Evolutionary conservation across 441 rosid species (phyloP).

Genomic region (Pelargonium citronellum): DNA sequence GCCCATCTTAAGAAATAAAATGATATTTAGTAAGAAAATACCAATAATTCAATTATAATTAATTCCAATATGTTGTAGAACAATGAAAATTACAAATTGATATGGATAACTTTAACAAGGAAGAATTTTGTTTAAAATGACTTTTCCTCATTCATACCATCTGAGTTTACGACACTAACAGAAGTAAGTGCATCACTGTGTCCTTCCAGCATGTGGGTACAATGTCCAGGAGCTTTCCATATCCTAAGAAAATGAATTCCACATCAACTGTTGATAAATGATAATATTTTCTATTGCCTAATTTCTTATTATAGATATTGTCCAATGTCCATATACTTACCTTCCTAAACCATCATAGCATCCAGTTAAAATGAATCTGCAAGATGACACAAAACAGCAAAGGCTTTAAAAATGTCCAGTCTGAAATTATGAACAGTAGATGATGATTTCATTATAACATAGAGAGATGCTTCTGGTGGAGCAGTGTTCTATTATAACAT

Average conservation of each 20-base stretch:
- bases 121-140: background rate
- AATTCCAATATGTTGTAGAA: too few species aligned
- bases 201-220: conserved; percentile 80
- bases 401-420: conserved; percentile 6
- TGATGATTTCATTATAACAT: background rate
- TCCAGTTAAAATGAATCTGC: conserved; percentile 90
- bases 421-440: background rate
- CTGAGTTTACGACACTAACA: conserved; percentile 44
- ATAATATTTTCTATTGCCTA: background rate
- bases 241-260: conserved; percentile 37
- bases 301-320: conserved; percentile 7
- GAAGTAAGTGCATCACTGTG: conserved; percentile 68
- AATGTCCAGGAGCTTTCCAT: conserved; percentile 70
- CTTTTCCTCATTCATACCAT: conserved; percentile 37
- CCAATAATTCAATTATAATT: too few species aligned
- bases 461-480: too few species aligned
- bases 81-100: background rate
- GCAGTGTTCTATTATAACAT: background rate
- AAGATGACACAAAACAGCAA: conserved; percentile 25
- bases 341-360: conserved; percentile 88
- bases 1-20: too few species aligned
- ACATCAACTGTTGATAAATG: conserved; percentile 3
- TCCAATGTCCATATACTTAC: conserved; percentile 25
- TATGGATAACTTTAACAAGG: background rate
- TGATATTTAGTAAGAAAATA: too few species aligned